Percentiles rank a stretch among this genome's conserved stretches.
These are phyloP conservation scores for Scedosporium aurantiacum DNA, from an alignment of 2,329 filamentous ascomycete genomes.

Conservation along the genomic window DNA sequence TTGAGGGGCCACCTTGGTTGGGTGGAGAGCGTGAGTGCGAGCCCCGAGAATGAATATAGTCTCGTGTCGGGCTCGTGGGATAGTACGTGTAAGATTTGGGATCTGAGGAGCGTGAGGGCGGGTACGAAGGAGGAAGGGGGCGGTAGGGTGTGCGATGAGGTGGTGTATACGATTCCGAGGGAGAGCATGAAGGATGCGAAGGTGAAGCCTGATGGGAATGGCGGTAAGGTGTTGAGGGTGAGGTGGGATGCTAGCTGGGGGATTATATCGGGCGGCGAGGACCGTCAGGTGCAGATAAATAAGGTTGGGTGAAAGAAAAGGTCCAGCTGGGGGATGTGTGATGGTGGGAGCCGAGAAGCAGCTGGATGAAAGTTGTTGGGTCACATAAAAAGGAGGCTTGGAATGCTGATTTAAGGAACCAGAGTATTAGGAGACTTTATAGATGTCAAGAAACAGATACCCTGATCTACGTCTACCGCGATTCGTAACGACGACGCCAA, in stretches of 20 bases:
- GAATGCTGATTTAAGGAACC: not conserved
- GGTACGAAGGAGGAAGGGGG: slow-evolving; percentile 49
- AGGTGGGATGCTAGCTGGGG: slow-evolving; percentile 78
- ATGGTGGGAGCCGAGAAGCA: not conserved
- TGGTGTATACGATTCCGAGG: slow-evolving; percentile 64
- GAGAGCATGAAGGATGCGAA: slow-evolving; percentile 59
- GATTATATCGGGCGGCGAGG: slow-evolving; percentile 85
- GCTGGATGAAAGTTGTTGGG: not conserved
- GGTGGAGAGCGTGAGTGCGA: slow-evolving; percentile 38
- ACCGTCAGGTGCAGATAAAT: slow-evolving; percentile 91
- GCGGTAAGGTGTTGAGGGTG: slow-evolving; percentile 81
- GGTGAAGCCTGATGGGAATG: slow-evolving; percentile 61
- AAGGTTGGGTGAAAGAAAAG: slow-evolving; percentile 4
- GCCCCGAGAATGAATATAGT: slow-evolving; percentile 62
- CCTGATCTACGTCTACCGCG: not conserved
- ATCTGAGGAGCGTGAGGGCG: slow-evolving; percentile 61
- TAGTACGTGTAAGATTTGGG: slow-evolving; percentile 88
- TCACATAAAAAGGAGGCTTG: not conserved
- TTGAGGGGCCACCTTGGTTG: slow-evolving; percentile 79
- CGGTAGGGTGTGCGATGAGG: slow-evolving; percentile 52
- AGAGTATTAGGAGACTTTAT: not conserved
- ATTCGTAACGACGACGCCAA: no score
- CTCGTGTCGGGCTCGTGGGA: slow-evolving; percentile 86
- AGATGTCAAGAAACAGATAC: not conserved
- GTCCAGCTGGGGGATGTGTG: no score